Percentiles rank a stretch among this genome's conserved stretches.
These are phyloP conservation scores for Secale cereale DNA, from an alignment of 176 grass and related monocot species.

Conservation along the genomic window DNA sequence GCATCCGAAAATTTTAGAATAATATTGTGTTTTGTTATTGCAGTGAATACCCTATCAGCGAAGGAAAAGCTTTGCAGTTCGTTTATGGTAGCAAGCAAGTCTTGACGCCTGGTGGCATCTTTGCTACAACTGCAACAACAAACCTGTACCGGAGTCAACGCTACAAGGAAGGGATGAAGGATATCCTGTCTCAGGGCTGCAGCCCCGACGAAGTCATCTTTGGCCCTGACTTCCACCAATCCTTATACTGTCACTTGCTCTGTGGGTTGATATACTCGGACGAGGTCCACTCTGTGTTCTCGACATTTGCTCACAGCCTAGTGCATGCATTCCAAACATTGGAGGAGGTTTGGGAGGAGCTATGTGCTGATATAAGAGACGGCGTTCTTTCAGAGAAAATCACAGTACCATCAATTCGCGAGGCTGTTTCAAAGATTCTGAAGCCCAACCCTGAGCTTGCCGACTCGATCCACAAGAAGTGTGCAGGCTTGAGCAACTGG, in stretches of 20 bases:
- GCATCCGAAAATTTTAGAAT: background rate
- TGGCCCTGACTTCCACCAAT: conserved; percentile 72
- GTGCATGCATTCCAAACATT: conserved; percentile 84
- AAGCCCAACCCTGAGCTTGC: conserved; percentile 73
- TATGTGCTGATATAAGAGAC: conserved; percentile 70
- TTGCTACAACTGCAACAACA: conserved; percentile 79
- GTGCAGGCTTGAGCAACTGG: conserved; percentile 74
- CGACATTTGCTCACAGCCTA: conserved; percentile 87
- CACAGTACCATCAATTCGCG: conserved; percentile 61
- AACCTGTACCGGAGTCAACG: conserved; percentile 68
- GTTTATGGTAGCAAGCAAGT: conserved; percentile 88
- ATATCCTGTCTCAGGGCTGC: conserved; percentile 63
- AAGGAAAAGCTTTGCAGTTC: conserved; percentile 92
- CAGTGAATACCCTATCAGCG: conserved; percentile 75
- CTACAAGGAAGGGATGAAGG: conserved; percentile 74
- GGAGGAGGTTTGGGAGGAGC: conserved; percentile 82
- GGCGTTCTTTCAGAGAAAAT: conserved; percentile 77
- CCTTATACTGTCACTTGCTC: conserved; percentile 91
- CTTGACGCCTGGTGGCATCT: conserved; percentile 67
- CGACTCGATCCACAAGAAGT: conserved; percentile 62
- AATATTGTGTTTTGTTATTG: conserved; percentile 3
- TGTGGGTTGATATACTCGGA: conserved; percentile 82
- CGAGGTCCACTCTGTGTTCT: conserved; percentile 71
- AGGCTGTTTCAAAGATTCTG: conserved; percentile 79
- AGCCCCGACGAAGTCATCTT: conserved; percentile 91